phyloP scores from a whole-genome alignment of 208 protist species.

The Angomonas deanei region DNA sequence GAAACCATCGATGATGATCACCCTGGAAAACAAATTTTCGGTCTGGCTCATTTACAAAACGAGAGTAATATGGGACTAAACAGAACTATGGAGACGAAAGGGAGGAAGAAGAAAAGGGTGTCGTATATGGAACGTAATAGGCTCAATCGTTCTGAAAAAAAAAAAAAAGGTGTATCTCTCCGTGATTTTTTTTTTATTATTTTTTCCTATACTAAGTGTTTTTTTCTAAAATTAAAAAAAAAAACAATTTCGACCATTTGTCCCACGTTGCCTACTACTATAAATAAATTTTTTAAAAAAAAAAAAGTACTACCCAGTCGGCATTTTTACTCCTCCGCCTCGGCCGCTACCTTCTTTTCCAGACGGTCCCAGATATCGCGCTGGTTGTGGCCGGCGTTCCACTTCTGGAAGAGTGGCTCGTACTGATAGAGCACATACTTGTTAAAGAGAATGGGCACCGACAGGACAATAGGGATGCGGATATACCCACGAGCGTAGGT shows the following conservation, averaged over 20 bases:
- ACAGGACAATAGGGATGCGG: constrained; percentile 72
- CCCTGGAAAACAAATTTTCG: constrained; percentile 43
- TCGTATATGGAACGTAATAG: not conserved
- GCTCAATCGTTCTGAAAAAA: not conserved
- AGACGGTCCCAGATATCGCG: constrained; percentile 79
- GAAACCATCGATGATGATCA: constrained; percentile 79
- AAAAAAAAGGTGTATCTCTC: constrained; percentile 1
- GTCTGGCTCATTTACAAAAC: constrained; percentile 8
- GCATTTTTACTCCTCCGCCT: constrained; percentile 22
- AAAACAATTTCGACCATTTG: not conserved
- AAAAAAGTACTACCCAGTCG: not conserved
- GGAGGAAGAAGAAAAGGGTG: constrained; percentile 5
- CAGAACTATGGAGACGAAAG: not conserved
- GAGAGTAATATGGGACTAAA: constrained; percentile 1
- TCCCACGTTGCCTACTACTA: not conserved
- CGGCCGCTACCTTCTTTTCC: constrained; percentile 50
- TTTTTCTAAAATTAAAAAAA: not conserved
- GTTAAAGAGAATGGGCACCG: constrained; percentile 78
- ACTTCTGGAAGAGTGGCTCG: constrained; percentile 62
- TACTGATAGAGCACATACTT: constrained; percentile 71
- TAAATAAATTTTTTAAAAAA: not conserved
- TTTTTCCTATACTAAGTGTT: not conserved
- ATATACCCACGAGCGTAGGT: constrained; percentile 81
- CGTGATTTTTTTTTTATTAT: constrained; percentile 10
- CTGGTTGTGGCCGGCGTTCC: constrained; percentile 86